Evolutionary conservation across 2,329 filamentous ascomycete genomes (phyloP).

Genomic region (Ascosphaera acerosa): DNA sequence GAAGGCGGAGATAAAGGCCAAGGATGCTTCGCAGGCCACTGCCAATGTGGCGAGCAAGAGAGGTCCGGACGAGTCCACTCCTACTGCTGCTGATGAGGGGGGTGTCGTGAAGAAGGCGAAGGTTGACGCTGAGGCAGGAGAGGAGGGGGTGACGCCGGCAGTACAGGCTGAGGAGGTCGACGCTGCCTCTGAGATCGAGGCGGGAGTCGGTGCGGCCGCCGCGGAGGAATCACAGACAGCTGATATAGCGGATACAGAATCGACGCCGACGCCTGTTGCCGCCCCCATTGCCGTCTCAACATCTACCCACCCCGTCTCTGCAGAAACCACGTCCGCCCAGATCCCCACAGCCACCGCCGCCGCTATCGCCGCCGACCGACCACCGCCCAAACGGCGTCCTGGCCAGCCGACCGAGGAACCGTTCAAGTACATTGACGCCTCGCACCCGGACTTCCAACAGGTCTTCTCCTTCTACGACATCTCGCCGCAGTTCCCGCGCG

Average conservation of each 20-base stretch:
- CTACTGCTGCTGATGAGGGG: conserved; percentile 9
- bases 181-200: conserved; percentile 14
- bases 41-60: no score
- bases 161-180: conserved; percentile 11
- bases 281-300: no score
- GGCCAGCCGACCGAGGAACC: conserved; percentile 50
- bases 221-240: conserved; percentile 9
- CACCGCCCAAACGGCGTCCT: conserved; percentile 14
- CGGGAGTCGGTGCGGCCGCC: conserved; percentile 17
- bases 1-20: conserved; percentile 57
- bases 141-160: conserved; percentile 13
- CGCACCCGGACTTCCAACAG: conserved; percentile 48
- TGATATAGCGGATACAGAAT: no score
- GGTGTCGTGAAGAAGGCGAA: no score
- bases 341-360: conserved; percentile 6
- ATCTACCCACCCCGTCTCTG: no score
- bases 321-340: no score
- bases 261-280: no score
- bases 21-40: no score
- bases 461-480: conserved; percentile 73
- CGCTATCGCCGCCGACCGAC: conserved; percentile 3
- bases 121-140: conserved; percentile 13
- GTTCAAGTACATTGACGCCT: conserved; percentile 63
- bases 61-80: conserved; percentile 16
- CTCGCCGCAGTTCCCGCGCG: conserved; percentile 58